Evolutionary conservation across 2,329 filamentous ascomycete species (phyloP), one percentile per base, ranked within the genome.

Genomic region (Trichothecium sympodiale): DNA sequence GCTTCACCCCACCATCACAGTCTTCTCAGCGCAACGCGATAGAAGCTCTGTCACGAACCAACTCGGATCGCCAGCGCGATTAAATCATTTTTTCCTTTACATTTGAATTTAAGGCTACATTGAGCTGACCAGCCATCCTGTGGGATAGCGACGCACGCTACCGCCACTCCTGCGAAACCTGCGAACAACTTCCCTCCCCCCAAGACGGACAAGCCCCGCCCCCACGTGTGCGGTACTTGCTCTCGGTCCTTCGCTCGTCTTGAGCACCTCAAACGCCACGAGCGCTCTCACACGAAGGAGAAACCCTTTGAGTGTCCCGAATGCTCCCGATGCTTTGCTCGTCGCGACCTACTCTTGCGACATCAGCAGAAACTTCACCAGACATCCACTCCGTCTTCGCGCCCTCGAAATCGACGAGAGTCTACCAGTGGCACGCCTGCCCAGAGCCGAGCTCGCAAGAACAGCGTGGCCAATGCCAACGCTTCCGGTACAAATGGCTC

Each of bases 361-460:
- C 91, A 98, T 61, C 91, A 98, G 69, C 91, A 98, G 68, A 98
- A 98, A 69, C 74, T 98, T 33, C 91, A 98, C 57, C 86, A 94
- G 70, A 86, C 86, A 17, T 84, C 85, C 10, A 87, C 87, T 0
- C 83, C 91, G 5, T 87, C 87, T 5, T 81, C 87, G 31, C 77
- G 88, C 41, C 87, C 88, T 31, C 78, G 88, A 48, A 88, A 86
- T 48, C 82, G 89, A 46, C 77, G 91, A 45, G 91, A 96, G 62
- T 96, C 91, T 58, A 83, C 82, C 41, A 85, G 82, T 37, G 75
- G 81, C 41, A 69, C 73, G 6, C 73, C 75, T 12, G 73, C 71
- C 23, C 67, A 79, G 44, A 81, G 77, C 46, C 74, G 87, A 41
- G 85, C 89, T 38, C 83, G 91, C 41, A 96, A 96, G 66, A 94